These are phyloP conservation scores for Schwanniomyces sp. DNA, from an alignment of 805 yeast species.

Conservation along the genomic window DNA sequence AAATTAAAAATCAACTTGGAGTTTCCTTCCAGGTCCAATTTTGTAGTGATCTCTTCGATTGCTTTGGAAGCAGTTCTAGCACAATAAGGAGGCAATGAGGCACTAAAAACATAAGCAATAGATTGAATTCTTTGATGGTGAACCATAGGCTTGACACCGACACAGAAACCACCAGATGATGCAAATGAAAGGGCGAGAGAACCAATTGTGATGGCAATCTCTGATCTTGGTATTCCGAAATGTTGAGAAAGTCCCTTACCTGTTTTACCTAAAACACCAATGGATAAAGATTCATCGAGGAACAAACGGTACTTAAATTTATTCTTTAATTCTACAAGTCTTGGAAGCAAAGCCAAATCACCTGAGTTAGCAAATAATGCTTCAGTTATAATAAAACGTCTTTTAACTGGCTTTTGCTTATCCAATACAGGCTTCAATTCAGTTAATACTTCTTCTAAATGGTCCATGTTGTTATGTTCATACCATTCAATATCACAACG, in stretches of 20 bases:
- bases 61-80: slow-evolving; percentile 64
- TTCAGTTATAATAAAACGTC: slow-evolving; percentile 90
- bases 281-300: slow-evolving; percentile 82
- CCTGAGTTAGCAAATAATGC: slow-evolving; percentile 84
- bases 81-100: slow-evolving; percentile 89
- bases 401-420: slow-evolving; percentile 72
- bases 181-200: slow-evolving; percentile 80
- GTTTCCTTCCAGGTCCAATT: slow-evolving; percentile 30
- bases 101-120: slow-evolving; percentile 88
- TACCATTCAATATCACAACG: slow-evolving; percentile 83
- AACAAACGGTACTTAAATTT: slow-evolving; percentile 83
- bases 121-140: slow-evolving; percentile 91
- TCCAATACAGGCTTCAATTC: slow-evolving; percentile 60
- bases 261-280: slow-evolving; percentile 80
- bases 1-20: slow-evolving; percentile 32
- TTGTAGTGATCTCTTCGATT: slow-evolving; percentile 46
- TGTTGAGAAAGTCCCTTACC: slow-evolving; percentile 88
- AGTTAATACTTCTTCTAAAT: slow-evolving; percentile 66
- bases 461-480: slow-evolving; percentile 86
- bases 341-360: slow-evolving; percentile 69
- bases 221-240: slow-evolving; percentile 62
- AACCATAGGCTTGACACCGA: slow-evolving; percentile 80
- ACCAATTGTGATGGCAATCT: slow-evolving; percentile 84
- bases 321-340: slow-evolving; percentile 70
- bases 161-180: slow-evolving; percentile 91